phyloP scores from a whole-genome alignment of 257 asterid genomes.

The Plantago elongata region DNA sequence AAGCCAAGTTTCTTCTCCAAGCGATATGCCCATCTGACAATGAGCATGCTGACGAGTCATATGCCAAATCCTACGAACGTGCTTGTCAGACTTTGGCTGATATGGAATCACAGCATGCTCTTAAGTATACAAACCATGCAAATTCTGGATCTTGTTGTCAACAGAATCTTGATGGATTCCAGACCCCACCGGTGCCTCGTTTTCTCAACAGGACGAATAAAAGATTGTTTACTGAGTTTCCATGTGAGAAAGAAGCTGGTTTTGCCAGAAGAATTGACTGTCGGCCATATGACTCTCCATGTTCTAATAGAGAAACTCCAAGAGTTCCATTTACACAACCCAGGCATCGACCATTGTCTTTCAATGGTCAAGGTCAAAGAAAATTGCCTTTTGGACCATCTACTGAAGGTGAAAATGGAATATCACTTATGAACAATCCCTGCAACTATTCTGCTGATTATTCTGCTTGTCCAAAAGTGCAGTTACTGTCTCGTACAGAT shows the following conservation, averaged over 20 bases:
- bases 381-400: conserved; percentile 10
- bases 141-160: conserved; percentile 1
- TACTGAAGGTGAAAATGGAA: background rate
- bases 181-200: conserved; percentile 9
- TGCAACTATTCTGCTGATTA: conserved; percentile 1
- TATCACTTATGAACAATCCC: too few species aligned
- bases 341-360: conserved; percentile 14
- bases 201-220: conserved; percentile 3
- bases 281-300: conserved; percentile 15
- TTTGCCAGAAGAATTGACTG: conserved; percentile 6
- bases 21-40: conserved; percentile 37
- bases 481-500: conserved; percentile 2
- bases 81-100: conserved; percentile 39
- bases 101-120: conserved; percentile 26
- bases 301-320: conserved; percentile 17
- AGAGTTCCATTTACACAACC: conserved; percentile 34
- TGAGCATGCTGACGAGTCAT: conserved; percentile 50
- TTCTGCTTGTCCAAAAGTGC: conserved; percentile 11
- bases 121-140: conserved; percentile 19
- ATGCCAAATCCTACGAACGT: conserved; percentile 54
- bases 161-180: background rate
- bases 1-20: conserved; percentile 81
- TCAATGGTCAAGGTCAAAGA: conserved; percentile 11
- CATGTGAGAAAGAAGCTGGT: background rate
- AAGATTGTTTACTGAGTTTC: background rate